These are phyloP conservation scores for Opeltia flavorubescens DNA, from an alignment of 495 filamentous ascomycete genomes.

Conservation along the genomic window DNA sequence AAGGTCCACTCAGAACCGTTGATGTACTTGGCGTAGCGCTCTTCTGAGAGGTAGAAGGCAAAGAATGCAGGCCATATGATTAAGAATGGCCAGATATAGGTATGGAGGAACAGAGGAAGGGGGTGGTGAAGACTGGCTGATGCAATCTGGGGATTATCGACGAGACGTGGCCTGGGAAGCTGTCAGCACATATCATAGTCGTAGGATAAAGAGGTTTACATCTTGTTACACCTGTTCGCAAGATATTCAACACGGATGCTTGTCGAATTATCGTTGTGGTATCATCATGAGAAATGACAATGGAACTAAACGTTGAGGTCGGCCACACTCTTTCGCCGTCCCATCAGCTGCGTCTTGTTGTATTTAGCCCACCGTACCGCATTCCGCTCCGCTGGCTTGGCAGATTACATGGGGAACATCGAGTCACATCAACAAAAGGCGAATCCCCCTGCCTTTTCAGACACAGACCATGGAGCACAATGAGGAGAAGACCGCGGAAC, in stretches of 20 bases:
- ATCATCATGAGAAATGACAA: too few species aligned
- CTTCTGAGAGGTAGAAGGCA: constrained; percentile 64
- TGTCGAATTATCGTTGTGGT: too few species aligned
- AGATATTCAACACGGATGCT: too few species aligned
- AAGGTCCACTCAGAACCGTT: constrained; percentile 90
- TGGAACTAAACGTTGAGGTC: too few species aligned
- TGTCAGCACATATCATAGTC: constrained; percentile 2
- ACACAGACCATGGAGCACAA: not conserved
- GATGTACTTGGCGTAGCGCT: constrained; percentile 81
- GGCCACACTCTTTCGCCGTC: too few species aligned
- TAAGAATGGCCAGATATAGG: constrained; percentile 84
- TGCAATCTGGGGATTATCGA: constrained; percentile 81
- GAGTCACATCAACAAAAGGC: too few species aligned
- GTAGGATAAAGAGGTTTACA: too few species aligned
- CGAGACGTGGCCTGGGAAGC: constrained; percentile 53
- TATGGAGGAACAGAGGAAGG: constrained; percentile 63
- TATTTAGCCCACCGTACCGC: not conserved
- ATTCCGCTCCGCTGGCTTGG: not conserved
- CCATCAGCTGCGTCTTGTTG: too few species aligned
- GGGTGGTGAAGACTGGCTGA: constrained; percentile 79
- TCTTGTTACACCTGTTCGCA: too few species aligned
- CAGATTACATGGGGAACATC: too few species aligned
- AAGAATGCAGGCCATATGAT: constrained; percentile 87
- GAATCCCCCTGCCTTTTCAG: too few species aligned
- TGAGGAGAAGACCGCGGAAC: not conserved